Base-by-base conservation (phyloP, 1,139 yeast genomes). In the Scheffersomyces titani region DNA sequence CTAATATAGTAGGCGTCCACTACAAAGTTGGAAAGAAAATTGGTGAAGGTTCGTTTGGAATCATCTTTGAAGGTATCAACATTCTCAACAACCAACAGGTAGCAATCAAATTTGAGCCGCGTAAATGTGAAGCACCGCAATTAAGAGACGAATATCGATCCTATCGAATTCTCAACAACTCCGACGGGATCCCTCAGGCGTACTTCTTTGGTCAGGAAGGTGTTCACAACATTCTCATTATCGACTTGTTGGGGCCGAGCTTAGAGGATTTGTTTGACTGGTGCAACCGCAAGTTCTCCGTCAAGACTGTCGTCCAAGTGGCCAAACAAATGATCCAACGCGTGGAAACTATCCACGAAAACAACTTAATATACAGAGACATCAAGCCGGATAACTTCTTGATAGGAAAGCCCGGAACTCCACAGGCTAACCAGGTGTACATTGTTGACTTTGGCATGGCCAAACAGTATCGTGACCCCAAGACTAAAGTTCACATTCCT, bases 11-110 rank as follows among this genome's bases (percentile, higher is more conserved):
- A 52, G 96, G 96, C 0, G 79, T 89, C 61, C 94, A 89, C 72
- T 89, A 89, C 71, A 86, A 87, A 65, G 88, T 89, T 54, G 94
- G 94, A 52, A 89, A 89, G 71, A 89, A 89, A 72, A 88, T 89
- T 54, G 96, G 96, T 57, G 96, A 89, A 71, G 96, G 96, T 20
- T 89, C 94, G 1, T 89, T 89, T 71, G 96, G 96, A 55, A 91
- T 89, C 47, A 83, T 89, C 55, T 89, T 89, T 66, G 96, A 89
- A 75, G 96, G 96, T 61, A 82, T 88, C 49, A 89, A 89, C 67
- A 81, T 89, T 67, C 82, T 89, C 64, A 89, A 88, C 68, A 89
- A 89, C 50, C 85, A 85, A 18, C 88, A 89, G 11, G 94, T 89
- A 40, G 96, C 92, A 46, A 89, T 89, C 67, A 89, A 89, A 72